These are phyloP conservation scores for Plicaturopsis crispa DNA, from an alignment of 768 basidiomycete species.

Conservation along the genomic window DNA sequence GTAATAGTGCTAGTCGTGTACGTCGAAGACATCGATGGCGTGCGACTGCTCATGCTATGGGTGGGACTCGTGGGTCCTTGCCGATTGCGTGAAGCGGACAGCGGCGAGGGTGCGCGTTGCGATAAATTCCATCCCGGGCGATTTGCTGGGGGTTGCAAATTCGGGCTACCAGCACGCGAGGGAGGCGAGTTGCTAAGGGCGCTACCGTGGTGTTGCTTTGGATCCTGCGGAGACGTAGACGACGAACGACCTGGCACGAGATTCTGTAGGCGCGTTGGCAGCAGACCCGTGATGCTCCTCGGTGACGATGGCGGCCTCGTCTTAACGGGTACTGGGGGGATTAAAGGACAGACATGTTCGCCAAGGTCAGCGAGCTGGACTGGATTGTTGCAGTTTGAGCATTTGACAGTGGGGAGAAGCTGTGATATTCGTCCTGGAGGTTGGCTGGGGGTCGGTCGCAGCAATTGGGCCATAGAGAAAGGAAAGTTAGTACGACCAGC, in stretches of 20 bases:
- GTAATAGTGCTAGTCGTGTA: too few species aligned
- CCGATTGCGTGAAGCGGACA: too few species aligned
- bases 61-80: too few species aligned
- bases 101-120: too few species aligned
- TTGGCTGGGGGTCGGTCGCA: conserved; percentile 18
- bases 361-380: conserved; percentile 70
- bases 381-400: conserved; percentile 64
- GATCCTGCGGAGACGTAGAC: too few species aligned
- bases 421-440: conserved; percentile 52
- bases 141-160: too few species aligned
- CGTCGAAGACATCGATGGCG: too few species aligned
- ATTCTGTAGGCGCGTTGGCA: conserved; percentile 43
- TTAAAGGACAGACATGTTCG: conserved; percentile 81
- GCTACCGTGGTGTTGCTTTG: too few species aligned
- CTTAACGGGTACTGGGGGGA: conserved; percentile 35
- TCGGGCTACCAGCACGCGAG: too few species aligned
- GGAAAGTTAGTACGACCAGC: conserved; percentile 22
- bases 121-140: too few species aligned
- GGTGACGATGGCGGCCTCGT: conserved; percentile 27
- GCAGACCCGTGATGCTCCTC: conserved; percentile 30
- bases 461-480: conserved; percentile 23
- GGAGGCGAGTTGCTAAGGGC: too few species aligned
- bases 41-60: too few species aligned
- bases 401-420: conserved; percentile 76
- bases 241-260: conserved; percentile 23